phyloP scores from a whole-genome alignment of 441 rosid species.

The Pelargonium myrrhifolium region DNA sequence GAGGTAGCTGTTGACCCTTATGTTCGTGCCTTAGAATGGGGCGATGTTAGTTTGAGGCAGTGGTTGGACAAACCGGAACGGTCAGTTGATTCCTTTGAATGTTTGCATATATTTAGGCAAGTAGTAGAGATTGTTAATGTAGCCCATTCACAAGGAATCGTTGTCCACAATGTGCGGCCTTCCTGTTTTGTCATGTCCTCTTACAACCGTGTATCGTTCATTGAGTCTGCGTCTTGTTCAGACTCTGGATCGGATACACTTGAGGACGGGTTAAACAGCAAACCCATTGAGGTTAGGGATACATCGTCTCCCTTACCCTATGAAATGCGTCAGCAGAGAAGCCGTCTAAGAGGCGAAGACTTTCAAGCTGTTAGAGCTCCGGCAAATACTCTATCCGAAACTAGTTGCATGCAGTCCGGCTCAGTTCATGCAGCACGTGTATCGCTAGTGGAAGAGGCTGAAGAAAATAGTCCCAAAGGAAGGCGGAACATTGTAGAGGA shows the following conservation, averaged over 20 bases:
- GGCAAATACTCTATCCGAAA: conserved; percentile 42
- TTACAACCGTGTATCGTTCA: conserved; percentile 18
- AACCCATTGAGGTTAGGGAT: conserved; percentile 34
- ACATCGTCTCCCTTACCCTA: conserved; percentile 34
- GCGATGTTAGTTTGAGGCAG: conserved; percentile 18
- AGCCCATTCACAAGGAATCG: conserved; percentile 20
- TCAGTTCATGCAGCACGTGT: conserved; percentile 26
- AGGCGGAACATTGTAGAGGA: conserved; percentile 30
- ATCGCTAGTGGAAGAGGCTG: conserved; percentile 30
- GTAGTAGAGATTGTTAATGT: conserved; percentile 19
- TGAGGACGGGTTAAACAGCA: conserved; percentile 58
- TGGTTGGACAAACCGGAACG: conserved; percentile 22
- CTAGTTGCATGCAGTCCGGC: conserved; percentile 52
- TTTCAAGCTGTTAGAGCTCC: conserved; percentile 23
- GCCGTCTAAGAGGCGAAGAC: conserved; percentile 36
- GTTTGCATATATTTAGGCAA: conserved; percentile 23
- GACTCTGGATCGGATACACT: conserved; percentile 87
- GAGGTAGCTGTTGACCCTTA: conserved; percentile 11
- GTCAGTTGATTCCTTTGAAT: conserved; percentile 17
- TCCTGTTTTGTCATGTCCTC: conserved; percentile 21
- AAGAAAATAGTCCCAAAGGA: conserved; percentile 36
- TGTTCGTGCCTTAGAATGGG: conserved; percentile 11
- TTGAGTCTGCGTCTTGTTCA: conserved; percentile 77
- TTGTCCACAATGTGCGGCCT: conserved; percentile 21
- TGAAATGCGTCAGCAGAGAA: conserved; percentile 30